Evolutionary conservation across 345 rosid species (phyloP), one percentile per base, ranked within the genome.

Genomic region (Syzygium oleosum): DNA sequence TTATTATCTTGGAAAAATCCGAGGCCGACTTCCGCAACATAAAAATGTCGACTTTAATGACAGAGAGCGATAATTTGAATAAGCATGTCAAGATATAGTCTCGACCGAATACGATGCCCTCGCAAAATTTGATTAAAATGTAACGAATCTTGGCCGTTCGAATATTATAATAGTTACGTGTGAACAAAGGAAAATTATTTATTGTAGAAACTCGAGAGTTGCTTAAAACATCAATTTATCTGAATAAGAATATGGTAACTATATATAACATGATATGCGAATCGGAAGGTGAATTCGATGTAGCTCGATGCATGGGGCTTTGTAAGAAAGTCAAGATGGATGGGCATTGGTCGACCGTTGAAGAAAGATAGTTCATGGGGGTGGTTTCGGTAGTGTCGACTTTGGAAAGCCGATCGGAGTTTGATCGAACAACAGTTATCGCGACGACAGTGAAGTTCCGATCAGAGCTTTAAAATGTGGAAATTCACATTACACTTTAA

Each of bases 391-490:
- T 9, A 34, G 22, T 9, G 6, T 17, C 80, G 1, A 68, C 43
- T 68, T 68, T 31, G 41, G 9, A 34, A 34, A 4, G 4, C 25
- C 3, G 0, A 17, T 17, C 2, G 4, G 0, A 19, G 3, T 8
- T 65, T 8, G 23, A 68, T 68, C 2, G 3, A 31, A 2, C 0
- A 63, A 29, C 1, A 29, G 8, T 3, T 15, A 16, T 15, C 9
- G 6, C 0, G 7, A 19, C 1, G 5, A 73, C 25, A 10, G 21
- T 0, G 3, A 0, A 0, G 0, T 17, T 68, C 17, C 23, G 7
- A 9, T 68, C 25, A 4, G 2, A 68, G 41, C 46, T 68, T 68
- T 43, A 43, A 19, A 21, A 19, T 4, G 4, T 34, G 22, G 22
- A 34, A 34, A 23, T 31, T 68, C 12, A 9, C 80, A 68, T 17